These are phyloP conservation scores for Calocera viscosa DNA, from an alignment of 768 basidiomycete species.

Conservation along the genomic window DNA sequence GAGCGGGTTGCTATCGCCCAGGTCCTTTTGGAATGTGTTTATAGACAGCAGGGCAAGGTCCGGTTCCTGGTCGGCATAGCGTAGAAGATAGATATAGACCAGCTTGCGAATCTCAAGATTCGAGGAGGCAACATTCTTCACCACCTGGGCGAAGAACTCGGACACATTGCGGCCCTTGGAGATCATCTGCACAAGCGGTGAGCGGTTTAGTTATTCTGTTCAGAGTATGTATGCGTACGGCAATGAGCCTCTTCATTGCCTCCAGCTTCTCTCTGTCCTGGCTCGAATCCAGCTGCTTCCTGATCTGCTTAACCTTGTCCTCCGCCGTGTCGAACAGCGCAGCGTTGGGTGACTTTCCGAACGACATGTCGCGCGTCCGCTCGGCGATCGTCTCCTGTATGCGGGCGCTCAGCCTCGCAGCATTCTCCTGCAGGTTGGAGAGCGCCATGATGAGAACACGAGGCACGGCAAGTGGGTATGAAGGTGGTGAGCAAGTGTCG, in stretches of 20 bases:
- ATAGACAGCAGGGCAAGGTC: conserved; percentile 91
- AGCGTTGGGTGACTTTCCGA: conserved; percentile 39
- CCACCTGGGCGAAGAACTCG: conserved; percentile 89
- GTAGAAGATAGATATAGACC: conserved; percentile 92
- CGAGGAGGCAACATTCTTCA: conserved; percentile 88
- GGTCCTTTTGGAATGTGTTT: conserved; percentile 96
- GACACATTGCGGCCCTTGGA: conserved; percentile 86
- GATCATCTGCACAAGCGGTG: conserved; percentile 50
- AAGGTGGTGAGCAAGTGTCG: background rate
- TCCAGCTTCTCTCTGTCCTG: conserved; percentile 86
- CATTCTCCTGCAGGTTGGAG: conserved; percentile 57
- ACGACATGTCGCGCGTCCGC: conserved; percentile 56
- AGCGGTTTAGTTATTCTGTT: background rate
- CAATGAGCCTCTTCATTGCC: conserved; percentile 88
- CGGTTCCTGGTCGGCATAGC: conserved; percentile 85
- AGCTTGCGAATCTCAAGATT: conserved; percentile 92
- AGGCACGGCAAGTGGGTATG: background rate
- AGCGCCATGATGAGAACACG: conserved; percentile 14
- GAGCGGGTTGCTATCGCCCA: conserved; percentile 80
- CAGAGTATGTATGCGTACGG: conserved; percentile 44
- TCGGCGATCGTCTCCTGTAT: conserved; percentile 75
- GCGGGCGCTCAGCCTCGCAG: conserved; percentile 66
- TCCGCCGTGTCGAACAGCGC: conserved; percentile 58
- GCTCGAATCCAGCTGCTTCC: conserved; percentile 74
- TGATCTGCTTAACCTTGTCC: conserved; percentile 72